A percentile compares a stretch with the other conserved stretches of the same genome.
phyloP scores from a whole-genome alignment of 331 rosid genomes.

The Quercus lobata region DNA sequence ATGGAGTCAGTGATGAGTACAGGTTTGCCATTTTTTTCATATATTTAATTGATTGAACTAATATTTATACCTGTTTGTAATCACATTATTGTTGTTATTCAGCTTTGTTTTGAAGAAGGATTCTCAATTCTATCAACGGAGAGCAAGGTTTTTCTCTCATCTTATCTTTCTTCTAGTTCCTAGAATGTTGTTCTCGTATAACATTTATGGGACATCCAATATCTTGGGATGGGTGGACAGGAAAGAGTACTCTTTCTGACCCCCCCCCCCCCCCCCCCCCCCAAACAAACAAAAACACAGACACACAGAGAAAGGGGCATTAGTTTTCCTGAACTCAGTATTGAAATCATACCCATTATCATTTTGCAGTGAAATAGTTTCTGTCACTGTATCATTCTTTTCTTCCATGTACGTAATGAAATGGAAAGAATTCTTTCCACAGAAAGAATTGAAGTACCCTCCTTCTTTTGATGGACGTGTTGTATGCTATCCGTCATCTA shows the following conservation, averaged over 20 bases:
- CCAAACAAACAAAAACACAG: too few relatives aligned
- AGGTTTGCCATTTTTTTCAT: slow-evolving; percentile 15
- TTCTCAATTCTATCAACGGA: slow-evolving; percentile 44
- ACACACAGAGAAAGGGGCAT: not conserved
- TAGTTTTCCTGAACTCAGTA: not conserved
- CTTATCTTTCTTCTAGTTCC: not conserved
- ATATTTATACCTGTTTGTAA: not conserved
- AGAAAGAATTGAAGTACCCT: slow-evolving; percentile 50
- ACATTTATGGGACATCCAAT: not conserved
- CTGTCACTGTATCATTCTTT: slow-evolving; percentile 56
- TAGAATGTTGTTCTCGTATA: not conserved
- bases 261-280: too few relatives aligned
- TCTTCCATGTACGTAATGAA: slow-evolving; percentile 50
- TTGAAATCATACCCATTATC: not conserved
- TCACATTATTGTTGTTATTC: not conserved
- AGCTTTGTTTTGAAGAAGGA: slow-evolving; percentile 61
- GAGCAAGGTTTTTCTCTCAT: slow-evolving; percentile 32
- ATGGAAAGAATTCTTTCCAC: slow-evolving; percentile 56
- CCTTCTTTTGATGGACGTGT: slow-evolving; percentile 86
- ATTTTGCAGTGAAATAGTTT: slow-evolving; percentile 47
- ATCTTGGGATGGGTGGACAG: not conserved
- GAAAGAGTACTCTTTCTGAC: not conserved
- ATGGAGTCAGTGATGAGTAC: slow-evolving; percentile 82
- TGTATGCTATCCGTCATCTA: slow-evolving; percentile 73
- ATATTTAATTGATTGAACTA: not conserved